Conservation (phyloP, 148 eudicot species). For the Chenopodium suecicum region DNA sequence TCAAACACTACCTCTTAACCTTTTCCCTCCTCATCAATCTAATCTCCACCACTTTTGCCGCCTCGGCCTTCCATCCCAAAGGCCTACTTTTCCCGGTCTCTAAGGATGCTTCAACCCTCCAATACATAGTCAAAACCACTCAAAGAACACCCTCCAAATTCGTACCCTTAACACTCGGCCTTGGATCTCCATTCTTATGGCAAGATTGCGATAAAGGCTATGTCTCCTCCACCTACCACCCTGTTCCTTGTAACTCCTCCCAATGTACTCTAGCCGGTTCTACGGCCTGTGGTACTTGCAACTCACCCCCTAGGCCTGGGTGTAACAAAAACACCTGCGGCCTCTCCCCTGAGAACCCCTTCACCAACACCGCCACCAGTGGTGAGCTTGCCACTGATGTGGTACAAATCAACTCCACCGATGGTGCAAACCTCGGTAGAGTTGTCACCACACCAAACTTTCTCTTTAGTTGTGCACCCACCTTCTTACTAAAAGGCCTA, state of each 20-base stretch:
- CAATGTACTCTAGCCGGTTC: conserved; percentile 12
- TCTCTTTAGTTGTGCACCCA: conserved; percentile 35
- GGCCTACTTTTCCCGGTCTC: conserved; percentile 18
- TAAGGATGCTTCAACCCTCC: conserved; percentile 18
- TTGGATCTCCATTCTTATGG: conserved; percentile 19
- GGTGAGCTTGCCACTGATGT: conserved; percentile 38
- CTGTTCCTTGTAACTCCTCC: conserved; percentile 19
- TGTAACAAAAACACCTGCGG: conserved; percentile 40
- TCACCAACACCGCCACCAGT: background rate
- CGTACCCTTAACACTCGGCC: conserved; percentile 7
- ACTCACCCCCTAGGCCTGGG: conserved; percentile 8
- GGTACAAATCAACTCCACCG: conserved; percentile 37
- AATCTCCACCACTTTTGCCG: background rate
- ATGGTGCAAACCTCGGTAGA: conserved; percentile 36
- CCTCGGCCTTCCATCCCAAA: background rate
- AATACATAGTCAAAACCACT: conserved; percentile 13
- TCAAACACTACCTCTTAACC: background rate
- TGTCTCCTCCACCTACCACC: conserved; percentile 9
- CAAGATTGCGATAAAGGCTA: conserved; percentile 8
- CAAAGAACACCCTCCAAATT: conserved; percentile 13
- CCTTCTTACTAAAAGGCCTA: conserved; percentile 33
- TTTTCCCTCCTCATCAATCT: background rate
- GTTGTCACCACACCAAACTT: conserved; percentile 23
- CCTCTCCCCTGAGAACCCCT: conserved; percentile 25
- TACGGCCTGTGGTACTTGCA: background rate